These are phyloP conservation scores for Eutrema salsugineum DNA, from an alignment of 441 rosid species.

Conservation along the genomic window DNA sequence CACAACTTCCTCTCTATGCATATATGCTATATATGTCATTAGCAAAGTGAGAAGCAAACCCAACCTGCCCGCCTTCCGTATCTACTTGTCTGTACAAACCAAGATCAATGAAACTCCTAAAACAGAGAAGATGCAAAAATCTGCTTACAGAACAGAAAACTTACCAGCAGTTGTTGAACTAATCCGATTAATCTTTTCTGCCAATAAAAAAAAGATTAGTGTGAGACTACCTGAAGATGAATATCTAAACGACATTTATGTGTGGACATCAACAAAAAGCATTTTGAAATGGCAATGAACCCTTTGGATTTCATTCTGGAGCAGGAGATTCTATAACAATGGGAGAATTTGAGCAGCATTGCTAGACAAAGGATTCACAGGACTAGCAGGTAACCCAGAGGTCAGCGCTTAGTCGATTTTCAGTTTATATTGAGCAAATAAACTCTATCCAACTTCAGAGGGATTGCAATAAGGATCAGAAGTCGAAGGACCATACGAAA, in stretches of 20 bases:
- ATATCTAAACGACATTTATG: neutral
- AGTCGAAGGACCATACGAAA: neutral
- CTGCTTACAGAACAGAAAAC: neutral
- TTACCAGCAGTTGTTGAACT: neutral
- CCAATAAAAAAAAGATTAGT: neutral
- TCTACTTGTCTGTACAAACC: neutral
- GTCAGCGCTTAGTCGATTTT: neutral
- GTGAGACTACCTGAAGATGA: neutral
- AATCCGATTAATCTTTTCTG: neutral
- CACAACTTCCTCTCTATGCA: slow-evolving; percentile 5
- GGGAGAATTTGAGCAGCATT: neutral
- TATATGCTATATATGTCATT: no score
- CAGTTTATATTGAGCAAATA: neutral
- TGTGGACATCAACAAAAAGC: neutral
- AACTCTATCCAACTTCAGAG: neutral
- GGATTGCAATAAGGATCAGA: neutral
- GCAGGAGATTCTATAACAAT: neutral
- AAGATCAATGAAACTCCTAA: neutral
- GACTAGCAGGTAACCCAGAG: no score
- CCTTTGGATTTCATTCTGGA: neutral
- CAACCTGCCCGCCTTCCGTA: neutral
- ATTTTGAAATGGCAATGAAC: neutral
- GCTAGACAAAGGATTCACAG: neutral
- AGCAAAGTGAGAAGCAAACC: slow-evolving; percentile 2
- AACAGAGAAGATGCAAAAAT: neutral